Conservation (phyloP, 441 rosid species). For the Biscutella laevigata region DNA sequence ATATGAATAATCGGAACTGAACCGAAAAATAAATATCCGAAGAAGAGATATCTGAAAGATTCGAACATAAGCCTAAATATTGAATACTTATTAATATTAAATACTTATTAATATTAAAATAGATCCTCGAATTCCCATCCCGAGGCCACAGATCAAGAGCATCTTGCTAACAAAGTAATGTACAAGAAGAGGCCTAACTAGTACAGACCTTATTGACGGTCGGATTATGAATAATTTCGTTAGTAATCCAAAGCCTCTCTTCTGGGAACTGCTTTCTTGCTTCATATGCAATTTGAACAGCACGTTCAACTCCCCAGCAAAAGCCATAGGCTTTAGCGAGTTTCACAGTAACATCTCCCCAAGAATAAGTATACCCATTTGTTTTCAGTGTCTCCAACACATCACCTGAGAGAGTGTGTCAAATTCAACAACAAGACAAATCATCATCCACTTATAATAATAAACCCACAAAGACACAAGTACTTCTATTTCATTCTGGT, state of each 20-base stretch:
- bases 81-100: too few species aligned
- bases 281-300: constrained; percentile 96
- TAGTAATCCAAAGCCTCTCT: constrained; percentile 83
- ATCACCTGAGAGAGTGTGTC: constrained; percentile 59
- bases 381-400: constrained; percentile 70
- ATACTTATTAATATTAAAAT: too few species aligned
- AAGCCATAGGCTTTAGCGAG: constrained; percentile 83
- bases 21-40: too few species aligned
- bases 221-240: constrained; percentile 90
- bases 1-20: too few species aligned
- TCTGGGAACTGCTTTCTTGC: constrained; percentile 74
- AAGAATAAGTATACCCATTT: constrained; percentile 55
- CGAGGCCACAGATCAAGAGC: not conserved
- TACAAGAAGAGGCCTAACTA: too few species aligned
- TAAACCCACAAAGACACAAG: not conserved
- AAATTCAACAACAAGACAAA: constrained; percentile 12
- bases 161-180: not conserved
- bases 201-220: constrained; percentile 90
- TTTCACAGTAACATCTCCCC: constrained; percentile 86
- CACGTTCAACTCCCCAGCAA: constrained; percentile 95
- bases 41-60: too few species aligned
- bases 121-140: too few species aligned
- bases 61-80: too few species aligned
- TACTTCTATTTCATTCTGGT: too few species aligned
- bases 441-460: not conserved